Base-by-base conservation (phyloP, 2,329 filamentous ascomycete genomes). In the Fusarium concolor region DNA sequence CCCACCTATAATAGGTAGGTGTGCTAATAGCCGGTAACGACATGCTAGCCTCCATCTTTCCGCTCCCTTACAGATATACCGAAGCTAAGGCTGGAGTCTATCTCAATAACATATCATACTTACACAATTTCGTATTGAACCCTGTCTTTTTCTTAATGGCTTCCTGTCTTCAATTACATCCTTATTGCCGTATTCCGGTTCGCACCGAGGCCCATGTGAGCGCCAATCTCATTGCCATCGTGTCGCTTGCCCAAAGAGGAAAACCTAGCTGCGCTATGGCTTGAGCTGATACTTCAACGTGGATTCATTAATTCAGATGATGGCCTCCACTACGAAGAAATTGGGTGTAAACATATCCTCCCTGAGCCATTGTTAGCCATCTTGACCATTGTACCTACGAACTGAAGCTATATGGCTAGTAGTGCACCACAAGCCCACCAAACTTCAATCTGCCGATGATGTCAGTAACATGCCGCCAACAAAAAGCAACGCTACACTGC, bases 11-110 rank as follows among this genome's bases (percentile, higher is more conserved):
- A 4, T 14, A 6, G 43, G 22, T 14, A 44, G 68, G 63, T 39
- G 70, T 74, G 64, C 37, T 33, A 43, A 65, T 73, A 73, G 63
- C 53, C 65, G 68, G 68, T 57, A 67, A 60, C 41, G 28, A 50
- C 35, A 42, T 18, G 37, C 56, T 64, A 59, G 54, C 52, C 62
- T 73, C 69, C 67, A 62, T 73, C 54, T 67, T 69, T 62, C 69
- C 67, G 60, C 45, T 59, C 12, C 35, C 37, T 33, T 44, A 44
- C 28, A 62, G 45, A 53, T 35, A 59, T 41, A 33, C 47, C 50
- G 45, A 70, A 64, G 50, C 53, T 53, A 66, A 49, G 26, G 28
- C 39, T n/a, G 38, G 29, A 54, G 46, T 49, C 58, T 45, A 41
- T 41, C 22, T 39, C 18, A 20, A 46, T 22, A 26, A 12, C 45